Base-by-base conservation (phyloP, 1,139 yeast species). In the Yarrowia galli region DNA sequence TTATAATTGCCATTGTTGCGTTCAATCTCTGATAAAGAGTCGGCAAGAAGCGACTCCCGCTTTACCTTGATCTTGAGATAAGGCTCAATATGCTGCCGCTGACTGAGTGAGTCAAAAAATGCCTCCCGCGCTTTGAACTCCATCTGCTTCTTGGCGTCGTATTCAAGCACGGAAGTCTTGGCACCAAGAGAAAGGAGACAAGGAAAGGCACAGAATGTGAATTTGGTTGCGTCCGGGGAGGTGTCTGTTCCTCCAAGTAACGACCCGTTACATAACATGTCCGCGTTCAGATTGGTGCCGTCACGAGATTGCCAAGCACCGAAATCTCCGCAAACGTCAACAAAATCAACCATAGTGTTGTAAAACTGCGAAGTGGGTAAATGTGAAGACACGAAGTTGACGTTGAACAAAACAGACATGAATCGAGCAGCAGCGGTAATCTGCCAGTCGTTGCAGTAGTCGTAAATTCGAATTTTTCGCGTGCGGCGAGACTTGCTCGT, bases 51-150 rank as follows among this genome's bases (percentile, higher is more conserved):
- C 73, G 83, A 80, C 15, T 82, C 82, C 70, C 99, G 82, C 70
- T 97, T 81, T 0, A 95, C 89, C 56, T 82, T 81, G 4, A 95
- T 83, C 71, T 85, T 83, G 72, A 92, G 84, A 75, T 88, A 85
- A 8, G 92, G 89, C 72, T 89, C 91, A 49, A 88, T 79, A 0
- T 85, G 85, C 28, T 83, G 81, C 68, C 87, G 81, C 68, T 85
- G 83, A 72, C 89, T 91, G 40, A 92, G 75, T 0, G 97, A 88
- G 67, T 84, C 86, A 63, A 92, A 84, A 73, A 92, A 92, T 0
- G 97, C 97, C 74, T 91, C 96, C 73, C 92, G 97, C 0, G 97
- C 97, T 74, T 89, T 88, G 68, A 89, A 79, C 73, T 90, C 96
- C 97, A 93, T 92, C 69, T 87, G 89, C 51, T 91, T 79, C 69